Conservation (phyloP, 164 flowering plant genomes). For the Protea cynaroides region DNA sequence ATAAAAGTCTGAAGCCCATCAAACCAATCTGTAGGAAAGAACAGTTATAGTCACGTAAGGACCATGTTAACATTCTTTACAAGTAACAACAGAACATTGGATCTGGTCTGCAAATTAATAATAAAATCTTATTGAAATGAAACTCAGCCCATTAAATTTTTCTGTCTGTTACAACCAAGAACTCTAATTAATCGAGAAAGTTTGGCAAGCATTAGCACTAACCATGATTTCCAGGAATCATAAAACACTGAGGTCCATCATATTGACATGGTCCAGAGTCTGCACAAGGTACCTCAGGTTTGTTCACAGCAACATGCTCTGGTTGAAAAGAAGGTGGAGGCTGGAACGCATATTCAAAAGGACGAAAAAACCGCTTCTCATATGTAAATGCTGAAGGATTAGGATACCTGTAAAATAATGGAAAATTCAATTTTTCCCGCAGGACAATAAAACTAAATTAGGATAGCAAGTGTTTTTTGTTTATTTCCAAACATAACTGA, state of each 20-base stretch:
- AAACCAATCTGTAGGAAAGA: constrained; percentile 76
- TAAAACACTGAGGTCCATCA: constrained; percentile 91
- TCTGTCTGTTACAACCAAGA: not conserved
- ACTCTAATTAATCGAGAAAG: not conserved
- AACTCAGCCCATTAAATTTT: not conserved
- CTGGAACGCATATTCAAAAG: constrained; percentile 97
- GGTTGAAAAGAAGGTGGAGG: constrained; percentile 87
- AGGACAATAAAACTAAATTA: too few relatives aligned
- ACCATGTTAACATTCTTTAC: not conserved
- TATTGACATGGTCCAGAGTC: constrained; percentile 60
- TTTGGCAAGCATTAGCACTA: constrained; percentile 18
- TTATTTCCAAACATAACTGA: too few relatives aligned
- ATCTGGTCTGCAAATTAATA: not conserved
- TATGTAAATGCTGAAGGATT: constrained; percentile 96
- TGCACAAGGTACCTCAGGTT: constrained; percentile 86
- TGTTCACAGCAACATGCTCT: constrained; percentile 78
- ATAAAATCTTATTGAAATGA: not conserved
- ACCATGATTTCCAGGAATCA: constrained; percentile 99
- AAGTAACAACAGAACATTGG: not conserved
- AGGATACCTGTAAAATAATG: constrained; percentile 60
- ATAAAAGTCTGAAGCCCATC: constrained; percentile 97
- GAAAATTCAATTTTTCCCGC: not conserved
- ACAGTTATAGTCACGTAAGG: not conserved
- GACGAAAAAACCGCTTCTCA: constrained; percentile 85
- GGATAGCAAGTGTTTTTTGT: too few relatives aligned